Conservation (phyloP, 169 alveolate species). For the Cryptosporidium ryanae region DNA sequence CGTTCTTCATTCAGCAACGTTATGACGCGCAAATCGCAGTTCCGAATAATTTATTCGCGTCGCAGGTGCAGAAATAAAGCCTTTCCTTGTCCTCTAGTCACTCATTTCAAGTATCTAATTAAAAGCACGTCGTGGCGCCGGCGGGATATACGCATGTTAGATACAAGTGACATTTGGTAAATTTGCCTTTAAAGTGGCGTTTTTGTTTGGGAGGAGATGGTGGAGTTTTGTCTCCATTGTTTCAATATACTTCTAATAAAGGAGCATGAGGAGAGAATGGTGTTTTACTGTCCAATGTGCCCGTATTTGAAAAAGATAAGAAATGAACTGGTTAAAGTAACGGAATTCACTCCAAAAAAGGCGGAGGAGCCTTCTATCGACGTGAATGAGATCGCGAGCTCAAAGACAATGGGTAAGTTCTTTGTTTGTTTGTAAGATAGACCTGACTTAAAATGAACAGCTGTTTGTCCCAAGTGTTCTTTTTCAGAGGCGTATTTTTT, state of each 20-base stretch:
- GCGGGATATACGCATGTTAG: too few relatives aligned
- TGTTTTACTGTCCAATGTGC: constrained; percentile 87
- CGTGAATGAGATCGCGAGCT: constrained; percentile 62
- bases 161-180: too few relatives aligned
- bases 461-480: constrained; percentile 86
- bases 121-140: too few relatives aligned
- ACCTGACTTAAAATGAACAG: constrained; percentile 44
- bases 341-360: constrained; percentile 71
- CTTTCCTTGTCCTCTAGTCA: too few relatives aligned
- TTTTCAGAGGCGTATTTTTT: constrained; percentile 84
- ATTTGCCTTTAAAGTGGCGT: too few relatives aligned
- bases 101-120: too few relatives aligned
- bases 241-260: constrained; percentile 76
- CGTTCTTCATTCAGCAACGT: too few relatives aligned
- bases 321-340: constrained; percentile 73
- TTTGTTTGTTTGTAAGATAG: neutral
- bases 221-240: constrained; percentile 79
- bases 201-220: constrained; percentile 59
- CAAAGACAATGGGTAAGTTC: constrained; percentile 44
- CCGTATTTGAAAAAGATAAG: constrained; percentile 85
- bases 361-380: constrained; percentile 64
- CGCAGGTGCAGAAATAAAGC: too few relatives aligned
- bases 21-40: too few relatives aligned
- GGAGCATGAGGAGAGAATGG: constrained; percentile 61
- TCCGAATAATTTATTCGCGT: too few relatives aligned